Conservation (phyloP, 495 filamentous ascomycete species). For the Talaromyces proteolyticus region DNA sequence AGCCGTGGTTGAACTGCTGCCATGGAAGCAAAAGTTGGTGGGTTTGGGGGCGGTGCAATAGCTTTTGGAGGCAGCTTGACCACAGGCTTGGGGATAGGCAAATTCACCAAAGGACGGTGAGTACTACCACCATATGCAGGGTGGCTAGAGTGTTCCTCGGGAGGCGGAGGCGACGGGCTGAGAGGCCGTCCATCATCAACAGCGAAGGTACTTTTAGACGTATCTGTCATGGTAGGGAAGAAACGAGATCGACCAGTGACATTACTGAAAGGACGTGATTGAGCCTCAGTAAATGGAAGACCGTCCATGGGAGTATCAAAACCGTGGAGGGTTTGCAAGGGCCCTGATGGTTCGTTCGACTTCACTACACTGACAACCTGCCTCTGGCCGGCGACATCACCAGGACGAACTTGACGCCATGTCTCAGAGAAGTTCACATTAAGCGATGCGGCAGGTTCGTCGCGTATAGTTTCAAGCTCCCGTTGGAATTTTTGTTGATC, state of each 20-base stretch:
- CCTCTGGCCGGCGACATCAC: conserved; percentile 36
- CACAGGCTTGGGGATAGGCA: conserved; percentile 61
- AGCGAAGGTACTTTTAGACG: conserved; percentile 27
- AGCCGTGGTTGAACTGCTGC: conserved; percentile 37
- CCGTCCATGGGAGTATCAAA: conserved; percentile 30
- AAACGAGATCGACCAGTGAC: conserved; percentile 55
- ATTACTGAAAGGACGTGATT: conserved; percentile 28
- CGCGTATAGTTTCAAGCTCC: conserved; percentile 29
- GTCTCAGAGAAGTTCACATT: conserved; percentile 54
- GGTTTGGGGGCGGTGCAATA: conserved; percentile 33
- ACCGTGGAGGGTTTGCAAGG: conserved; percentile 23
- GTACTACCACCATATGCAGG: conserved; percentile 65
- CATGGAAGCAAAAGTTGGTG: conserved; percentile 51
- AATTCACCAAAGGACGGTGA: conserved; percentile 58
- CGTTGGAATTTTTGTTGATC: conserved; percentile 28
- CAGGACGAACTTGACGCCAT: conserved; percentile 53
- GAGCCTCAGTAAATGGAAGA: conserved; percentile 30
- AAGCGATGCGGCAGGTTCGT: conserved; percentile 30
- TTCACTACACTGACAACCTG: conserved; percentile 30
- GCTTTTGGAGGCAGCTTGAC: conserved; percentile 64
- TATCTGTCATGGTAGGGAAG: conserved; percentile 53
- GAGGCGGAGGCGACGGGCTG: conserved; percentile 64
- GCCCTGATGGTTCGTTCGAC: conserved; percentile 19
- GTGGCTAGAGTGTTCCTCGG: conserved; percentile 58
- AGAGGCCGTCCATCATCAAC: conserved; percentile 25